Evolutionary conservation across 306 rosid genomes (phyloP).

Genomic region (Acacia acuminata): DNA sequence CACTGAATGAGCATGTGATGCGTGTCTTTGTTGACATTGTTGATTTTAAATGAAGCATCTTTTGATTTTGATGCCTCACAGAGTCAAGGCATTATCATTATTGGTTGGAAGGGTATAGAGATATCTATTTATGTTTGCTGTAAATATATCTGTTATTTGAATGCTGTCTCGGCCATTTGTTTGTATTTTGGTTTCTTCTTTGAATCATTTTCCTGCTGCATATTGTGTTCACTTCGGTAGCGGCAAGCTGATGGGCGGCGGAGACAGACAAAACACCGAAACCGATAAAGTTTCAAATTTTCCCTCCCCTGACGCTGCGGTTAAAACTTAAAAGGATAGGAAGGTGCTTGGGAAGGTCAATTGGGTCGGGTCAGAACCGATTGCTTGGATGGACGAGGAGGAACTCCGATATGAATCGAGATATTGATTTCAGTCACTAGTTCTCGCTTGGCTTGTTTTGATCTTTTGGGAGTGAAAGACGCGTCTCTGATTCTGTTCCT

Average conservation of each 20-base stretch:
- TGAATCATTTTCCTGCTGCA: no score
- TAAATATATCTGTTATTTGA: no score
- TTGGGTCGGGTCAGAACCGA: constrained; percentile 73
- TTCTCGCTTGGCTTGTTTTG: constrained; percentile 53
- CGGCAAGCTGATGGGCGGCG: constrained; percentile 95
- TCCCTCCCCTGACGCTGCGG: constrained; percentile 18
- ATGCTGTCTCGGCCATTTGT: no score
- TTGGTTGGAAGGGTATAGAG: no score
- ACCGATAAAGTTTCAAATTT: constrained; percentile 51
- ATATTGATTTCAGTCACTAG: constrained; percentile 31
- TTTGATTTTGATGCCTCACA: no score
- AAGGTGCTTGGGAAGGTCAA: constrained; percentile 56
- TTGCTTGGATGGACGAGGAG: constrained; percentile 40
- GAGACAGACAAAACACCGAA: constrained; percentile 58
- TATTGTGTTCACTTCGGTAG: no score
- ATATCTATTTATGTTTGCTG: no score
- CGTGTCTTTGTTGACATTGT: no score
- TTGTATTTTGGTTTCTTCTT: no score
- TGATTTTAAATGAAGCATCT: no score
- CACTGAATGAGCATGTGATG: no score
- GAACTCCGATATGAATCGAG: constrained; percentile 26
- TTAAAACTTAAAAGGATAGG: constrained; percentile 43
- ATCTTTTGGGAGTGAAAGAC: constrained; percentile 65
- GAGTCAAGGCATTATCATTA: no score
- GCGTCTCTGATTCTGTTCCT: constrained; percentile 45